Base-by-base conservation (phyloP, 768 basidiomycete species). In the Boletus speciosus region DNA sequence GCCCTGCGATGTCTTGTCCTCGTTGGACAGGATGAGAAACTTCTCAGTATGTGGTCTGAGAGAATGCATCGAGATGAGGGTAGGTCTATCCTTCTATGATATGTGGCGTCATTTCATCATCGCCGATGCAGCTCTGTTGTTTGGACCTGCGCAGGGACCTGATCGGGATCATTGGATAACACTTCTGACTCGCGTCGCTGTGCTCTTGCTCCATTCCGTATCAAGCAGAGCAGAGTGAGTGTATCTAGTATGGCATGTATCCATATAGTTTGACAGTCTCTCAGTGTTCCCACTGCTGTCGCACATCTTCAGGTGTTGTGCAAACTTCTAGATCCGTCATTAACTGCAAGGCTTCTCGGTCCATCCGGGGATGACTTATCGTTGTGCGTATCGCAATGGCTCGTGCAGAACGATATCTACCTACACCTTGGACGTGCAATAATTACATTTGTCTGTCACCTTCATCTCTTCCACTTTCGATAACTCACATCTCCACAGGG, bases 1-100 rank as follows among this genome's bases (percentile, higher is more conserved):
- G 86, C 81, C 10, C 67, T 90, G 61, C 71, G 90, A 52, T 84
- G 81, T 67, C 73, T 89, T 23, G 81, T 85, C 19, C 75, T 90
- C 25, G 74, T 87, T 47, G 83, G 83, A 12, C 67, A 64, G n/a
- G 71, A 73, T 48, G 63, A 69, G 32, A 57, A 66, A n/a, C 65
- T 66, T 36, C 64, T 76, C n/a, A 23, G 36, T 14, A 7, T 61
- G 32, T 76, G 75, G 74, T 71, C 74, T 7, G 27, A 47, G 36
- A 62, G 48, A 27, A 47, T 63, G 19, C 56, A 51, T 41, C 41
- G 42, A 40, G 57, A 67, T 41, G 62, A 68, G 8, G 47, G 67
- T 67, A n/a, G 0, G 63, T 47, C 15, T 16, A 15, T 32, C 16
- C 3, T 59, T 49, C n/a, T 46, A 45, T 27, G 1, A 5, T 15